A percentile compares a stretch with the other conserved stretches of the same genome.
Evolutionary conservation across 805 yeast genomes (phyloP).

Genomic region (Teunomyces panamensis): DNA sequence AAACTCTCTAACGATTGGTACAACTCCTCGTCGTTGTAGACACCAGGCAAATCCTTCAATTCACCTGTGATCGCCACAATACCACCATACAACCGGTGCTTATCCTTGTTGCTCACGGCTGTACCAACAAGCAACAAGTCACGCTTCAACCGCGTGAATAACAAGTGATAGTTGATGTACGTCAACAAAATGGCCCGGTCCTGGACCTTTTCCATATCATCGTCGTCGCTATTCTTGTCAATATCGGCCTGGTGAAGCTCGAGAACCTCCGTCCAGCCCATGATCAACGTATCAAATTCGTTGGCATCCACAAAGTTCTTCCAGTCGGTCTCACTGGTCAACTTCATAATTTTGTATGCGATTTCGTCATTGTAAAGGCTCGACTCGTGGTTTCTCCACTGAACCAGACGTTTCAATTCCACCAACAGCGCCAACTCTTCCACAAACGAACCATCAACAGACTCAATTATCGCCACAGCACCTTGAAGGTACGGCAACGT

Average conservation of each 20-base stretch:
- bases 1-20: conserved; percentile 51
- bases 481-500: conserved; percentile 33
- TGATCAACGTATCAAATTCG: conserved; percentile 54
- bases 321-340: conserved; percentile 15
- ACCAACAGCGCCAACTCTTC: conserved; percentile 26
- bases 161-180: conserved; percentile 65
- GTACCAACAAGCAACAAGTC: conserved; percentile 51
- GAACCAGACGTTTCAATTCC: conserved; percentile 30
- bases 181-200: conserved; percentile 73
- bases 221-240: conserved; percentile 45
- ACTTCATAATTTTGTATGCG: conserved; percentile 53
- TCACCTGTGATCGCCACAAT: conserved; percentile 54
- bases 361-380: conserved; percentile 66
- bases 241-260: conserved; percentile 57
- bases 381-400: conserved; percentile 60
- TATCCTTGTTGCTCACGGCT: conserved; percentile 36
- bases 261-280: conserved; percentile 69
- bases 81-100: conserved; percentile 47
- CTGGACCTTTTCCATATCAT: conserved; percentile 59
- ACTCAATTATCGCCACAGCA: conserved; percentile 38
- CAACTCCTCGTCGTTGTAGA: conserved; percentile 76
- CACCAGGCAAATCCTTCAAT: conserved; percentile 85
- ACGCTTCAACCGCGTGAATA: conserved; percentile 68
- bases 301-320: conserved; percentile 31
- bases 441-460: conserved; percentile 36